phyloP scores from a whole-genome alignment of 495 filamentous ascomycete genomes.

The Penicillium manginii region DNA sequence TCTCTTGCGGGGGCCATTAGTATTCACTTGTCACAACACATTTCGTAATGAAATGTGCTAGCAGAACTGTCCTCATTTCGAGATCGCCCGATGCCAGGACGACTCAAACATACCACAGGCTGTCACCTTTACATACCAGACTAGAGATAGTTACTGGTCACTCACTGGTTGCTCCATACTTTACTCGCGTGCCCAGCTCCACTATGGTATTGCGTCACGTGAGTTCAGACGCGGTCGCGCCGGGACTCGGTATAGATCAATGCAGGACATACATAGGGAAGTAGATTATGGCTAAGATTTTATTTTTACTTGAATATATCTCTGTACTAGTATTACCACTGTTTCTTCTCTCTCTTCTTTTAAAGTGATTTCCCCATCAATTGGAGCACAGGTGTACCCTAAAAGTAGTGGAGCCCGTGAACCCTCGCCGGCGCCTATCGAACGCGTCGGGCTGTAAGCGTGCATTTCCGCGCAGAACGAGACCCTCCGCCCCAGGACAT shows the following conservation, averaged over 20 bases:
- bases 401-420: slow-evolving; percentile 42
- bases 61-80: too few species aligned
- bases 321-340: not conserved
- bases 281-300: not conserved
- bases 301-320: not conserved
- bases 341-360: too few species aligned
- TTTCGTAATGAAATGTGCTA: too few species aligned
- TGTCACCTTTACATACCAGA: too few species aligned
- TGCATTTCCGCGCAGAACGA: slow-evolving; percentile 52
- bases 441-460: slow-evolving; percentile 55
- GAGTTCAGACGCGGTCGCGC: slow-evolving; percentile 36
- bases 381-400: not conserved
- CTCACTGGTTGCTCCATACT: slow-evolving; percentile 13
- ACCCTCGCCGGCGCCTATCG: slow-evolving; percentile 48
- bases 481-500: slow-evolving; percentile 44
- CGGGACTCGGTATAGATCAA: slow-evolving; percentile 19
- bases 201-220: slow-evolving; percentile 19
- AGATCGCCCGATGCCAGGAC: not conserved
- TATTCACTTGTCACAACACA: not conserved
- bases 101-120: not conserved
- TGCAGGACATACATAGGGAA: not conserved
- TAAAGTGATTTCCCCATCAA: not conserved
- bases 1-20: not conserved
- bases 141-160: not conserved
- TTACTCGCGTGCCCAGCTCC: slow-evolving; percentile 28